These are phyloP conservation scores for Exophiala aquamarina DNA, from an alignment of 2,329 filamentous ascomycete genomes.

Conservation along the genomic window DNA sequence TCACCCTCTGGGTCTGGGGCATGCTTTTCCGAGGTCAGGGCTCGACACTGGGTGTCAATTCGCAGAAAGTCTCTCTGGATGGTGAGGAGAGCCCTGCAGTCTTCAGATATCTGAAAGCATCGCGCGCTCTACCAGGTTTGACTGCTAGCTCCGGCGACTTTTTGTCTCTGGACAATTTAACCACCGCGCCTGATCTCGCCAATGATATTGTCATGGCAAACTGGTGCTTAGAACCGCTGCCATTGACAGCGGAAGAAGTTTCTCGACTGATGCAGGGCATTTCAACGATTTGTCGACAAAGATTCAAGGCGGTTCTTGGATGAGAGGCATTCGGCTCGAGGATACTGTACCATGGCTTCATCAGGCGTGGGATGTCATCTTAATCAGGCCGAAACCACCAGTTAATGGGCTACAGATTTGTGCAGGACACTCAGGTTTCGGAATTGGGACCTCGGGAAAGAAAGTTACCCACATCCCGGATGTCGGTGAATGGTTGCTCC, in stretches of 20 bases:
- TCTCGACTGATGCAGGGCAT: slow-evolving; percentile 6
- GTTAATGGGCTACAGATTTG: no score
- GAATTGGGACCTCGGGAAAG: no score
- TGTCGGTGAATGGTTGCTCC: no score
- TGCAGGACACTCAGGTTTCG: no score
- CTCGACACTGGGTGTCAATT: neutral
- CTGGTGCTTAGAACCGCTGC: neutral
- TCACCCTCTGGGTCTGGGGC: slow-evolving; percentile 61
- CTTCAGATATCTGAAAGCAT: neutral
- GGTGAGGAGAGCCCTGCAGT: slow-evolving; percentile 6
- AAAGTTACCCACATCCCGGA: no score
- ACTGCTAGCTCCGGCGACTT: neutral
- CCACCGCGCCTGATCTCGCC: slow-evolving; percentile 2
- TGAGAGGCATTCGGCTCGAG: no score
- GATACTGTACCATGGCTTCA: no score
- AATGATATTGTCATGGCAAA: slow-evolving; percentile 5
- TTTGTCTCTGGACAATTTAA: neutral
- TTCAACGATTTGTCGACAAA: neutral
- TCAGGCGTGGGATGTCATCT: no score
- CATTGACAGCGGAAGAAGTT: slow-evolving; percentile 4
- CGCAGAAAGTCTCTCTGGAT: neutral
- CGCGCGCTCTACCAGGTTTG: neutral
- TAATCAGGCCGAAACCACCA: no score
- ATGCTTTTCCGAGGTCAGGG: neutral
- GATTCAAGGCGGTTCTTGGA: neutral